Conservation (phyloP, 192 early-diverging fungal species). For the Coemansia sp. region DNA sequence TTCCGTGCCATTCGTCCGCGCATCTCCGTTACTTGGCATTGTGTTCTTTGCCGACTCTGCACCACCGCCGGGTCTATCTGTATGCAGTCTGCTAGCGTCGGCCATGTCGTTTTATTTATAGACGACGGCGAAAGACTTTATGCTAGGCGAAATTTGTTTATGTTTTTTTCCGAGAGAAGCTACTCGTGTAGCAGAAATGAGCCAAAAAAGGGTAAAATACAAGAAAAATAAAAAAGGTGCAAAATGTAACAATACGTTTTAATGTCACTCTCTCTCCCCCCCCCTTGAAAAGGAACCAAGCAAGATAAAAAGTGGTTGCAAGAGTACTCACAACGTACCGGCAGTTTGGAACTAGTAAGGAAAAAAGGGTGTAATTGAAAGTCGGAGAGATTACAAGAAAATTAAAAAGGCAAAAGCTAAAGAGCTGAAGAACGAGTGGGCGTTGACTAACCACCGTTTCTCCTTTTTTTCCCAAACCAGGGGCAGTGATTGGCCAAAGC, state of each 20-base stretch:
- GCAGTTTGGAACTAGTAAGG: background rate
- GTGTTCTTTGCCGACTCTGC: background rate
- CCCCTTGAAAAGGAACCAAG: background rate
- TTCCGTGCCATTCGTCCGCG: constrained; percentile 4
- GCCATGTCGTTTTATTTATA: constrained; percentile 16
- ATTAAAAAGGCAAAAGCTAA: background rate
- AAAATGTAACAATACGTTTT: background rate
- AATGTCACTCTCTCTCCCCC: background rate
- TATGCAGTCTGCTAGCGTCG: constrained; percentile 13
- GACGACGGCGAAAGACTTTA: background rate
- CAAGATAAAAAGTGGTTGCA: background rate
- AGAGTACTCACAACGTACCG: background rate
- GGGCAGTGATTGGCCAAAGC: background rate
- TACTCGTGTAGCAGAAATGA: too few species aligned
- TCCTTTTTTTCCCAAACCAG: background rate
- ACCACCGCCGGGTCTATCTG: constrained; percentile 4
- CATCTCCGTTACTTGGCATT: background rate
- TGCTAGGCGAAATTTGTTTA: too few species aligned
- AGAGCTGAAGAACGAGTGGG: background rate
- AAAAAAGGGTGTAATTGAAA: background rate
- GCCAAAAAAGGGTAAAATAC: constrained; percentile 6
- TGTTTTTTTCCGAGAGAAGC: too few species aligned
- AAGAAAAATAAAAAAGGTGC: background rate
- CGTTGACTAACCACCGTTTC: background rate
- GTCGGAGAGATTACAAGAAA: background rate